Evolutionary conservation across 441 rosid genomes (phyloP).

Genomic region (Raphanus hybrid): DNA sequence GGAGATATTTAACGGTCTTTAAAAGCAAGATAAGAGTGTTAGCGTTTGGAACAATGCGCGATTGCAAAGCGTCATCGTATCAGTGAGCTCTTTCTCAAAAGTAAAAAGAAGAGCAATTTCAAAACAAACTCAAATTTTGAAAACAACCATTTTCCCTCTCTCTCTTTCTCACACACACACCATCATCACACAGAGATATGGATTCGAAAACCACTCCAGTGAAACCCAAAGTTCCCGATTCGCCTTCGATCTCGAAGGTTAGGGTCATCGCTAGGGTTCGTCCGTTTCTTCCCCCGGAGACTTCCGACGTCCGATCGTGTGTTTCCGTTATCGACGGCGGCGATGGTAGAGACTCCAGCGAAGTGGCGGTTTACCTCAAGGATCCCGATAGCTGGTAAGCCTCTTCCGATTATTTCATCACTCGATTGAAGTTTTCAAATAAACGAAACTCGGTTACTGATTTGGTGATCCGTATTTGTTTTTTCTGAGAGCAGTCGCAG

Average conservation of each 20-base stretch:
- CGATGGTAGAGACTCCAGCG: constrained; percentile 37
- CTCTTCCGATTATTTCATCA: background rate
- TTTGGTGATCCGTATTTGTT: constrained; percentile 7
- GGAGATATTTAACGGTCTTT: background rate
- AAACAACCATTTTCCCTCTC: background rate
- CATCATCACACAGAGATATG: constrained; percentile 11
- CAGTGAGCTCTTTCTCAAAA: background rate
- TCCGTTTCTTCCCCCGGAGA: constrained; percentile 69
- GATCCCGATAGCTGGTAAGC: constrained; percentile 76
- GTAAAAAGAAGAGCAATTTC: background rate
- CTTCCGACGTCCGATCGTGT: constrained; percentile 47
- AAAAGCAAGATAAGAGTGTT: background rate
- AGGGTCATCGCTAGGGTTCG: constrained; percentile 76
- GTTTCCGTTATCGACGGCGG: constrained; percentile 54
- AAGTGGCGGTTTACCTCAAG: constrained; percentile 69
- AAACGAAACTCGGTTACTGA: background rate
- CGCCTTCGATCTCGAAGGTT: constrained; percentile 50
- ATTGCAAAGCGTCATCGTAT: background rate
- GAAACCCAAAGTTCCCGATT: constrained; percentile 14
- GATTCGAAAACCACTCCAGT: constrained; percentile 29
- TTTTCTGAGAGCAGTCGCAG: constrained; percentile 56
- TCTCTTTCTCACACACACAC: background rate
- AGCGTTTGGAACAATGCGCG: background rate
- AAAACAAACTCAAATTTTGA: constrained; percentile 10
- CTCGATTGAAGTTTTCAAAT: background rate